These are phyloP conservation scores for Calendula officinalis DNA, from an alignment of 129 eudicot species.

Conservation along the genomic window DNA sequence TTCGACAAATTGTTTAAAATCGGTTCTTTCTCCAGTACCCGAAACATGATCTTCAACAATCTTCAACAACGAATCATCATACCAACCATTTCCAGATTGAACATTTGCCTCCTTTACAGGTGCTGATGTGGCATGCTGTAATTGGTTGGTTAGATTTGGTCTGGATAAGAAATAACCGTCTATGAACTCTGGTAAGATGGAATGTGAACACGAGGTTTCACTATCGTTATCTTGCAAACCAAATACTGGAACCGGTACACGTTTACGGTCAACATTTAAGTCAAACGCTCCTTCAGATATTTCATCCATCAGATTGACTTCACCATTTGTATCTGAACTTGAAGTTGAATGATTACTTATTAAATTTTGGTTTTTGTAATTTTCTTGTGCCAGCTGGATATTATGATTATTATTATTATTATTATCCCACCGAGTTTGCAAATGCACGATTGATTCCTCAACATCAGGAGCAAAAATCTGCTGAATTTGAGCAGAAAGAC, in stretches of 20 bases:
- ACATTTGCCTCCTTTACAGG: slow-evolving; percentile 30
- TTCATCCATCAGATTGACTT: slow-evolving; percentile 67
- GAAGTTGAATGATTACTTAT: slow-evolving; percentile 29
- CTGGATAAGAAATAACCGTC: slow-evolving; percentile 78
- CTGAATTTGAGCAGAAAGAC: slow-evolving; percentile 80
- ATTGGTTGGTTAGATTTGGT: slow-evolving; percentile 34
- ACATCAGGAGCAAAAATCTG: slow-evolving; percentile 88
- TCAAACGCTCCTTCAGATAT: slow-evolving; percentile 79
- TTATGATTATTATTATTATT: not conserved
- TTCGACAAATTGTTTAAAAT: slow-evolving; percentile 25
- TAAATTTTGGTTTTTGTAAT: slow-evolving; percentile 25
- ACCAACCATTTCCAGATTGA: slow-evolving; percentile 69
- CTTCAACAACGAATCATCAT: slow-evolving; percentile 41
- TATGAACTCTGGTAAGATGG: slow-evolving; percentile 51
- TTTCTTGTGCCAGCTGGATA: slow-evolving; percentile 49
- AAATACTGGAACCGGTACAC: slow-evolving; percentile 24
- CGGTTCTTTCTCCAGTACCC: slow-evolving; percentile 17
- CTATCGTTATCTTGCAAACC: slow-evolving; percentile 27
- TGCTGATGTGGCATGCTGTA: slow-evolving; percentile 29
- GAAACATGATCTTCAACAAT: slow-evolving; percentile 77
- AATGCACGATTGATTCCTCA: slow-evolving; percentile 76
- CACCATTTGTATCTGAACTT: slow-evolving; percentile 39
- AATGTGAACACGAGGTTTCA: slow-evolving; percentile 28
- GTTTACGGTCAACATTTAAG: slow-evolving; percentile 32
- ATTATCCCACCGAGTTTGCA: slow-evolving; percentile 79